Percentiles rank a stretch among this genome's conserved stretches.
Conservation (phyloP, 331 rosid species). For the Rhamnella rubrinervis region DNA sequence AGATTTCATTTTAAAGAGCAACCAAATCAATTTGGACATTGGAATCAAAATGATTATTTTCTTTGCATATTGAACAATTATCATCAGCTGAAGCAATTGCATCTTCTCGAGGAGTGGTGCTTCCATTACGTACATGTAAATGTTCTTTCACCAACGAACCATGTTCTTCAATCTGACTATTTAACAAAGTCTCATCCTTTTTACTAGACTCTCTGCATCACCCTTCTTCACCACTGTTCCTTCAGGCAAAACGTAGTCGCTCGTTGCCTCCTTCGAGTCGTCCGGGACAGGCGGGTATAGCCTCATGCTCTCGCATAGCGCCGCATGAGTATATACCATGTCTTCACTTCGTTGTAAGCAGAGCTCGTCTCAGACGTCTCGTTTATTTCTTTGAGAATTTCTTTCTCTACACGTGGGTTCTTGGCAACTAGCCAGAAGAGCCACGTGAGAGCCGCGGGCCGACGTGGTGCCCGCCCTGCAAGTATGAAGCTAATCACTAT, state of each 20-base stretch:
- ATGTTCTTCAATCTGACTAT: constrained; percentile 36
- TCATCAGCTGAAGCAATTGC: constrained; percentile 26
- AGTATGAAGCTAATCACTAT: constrained; percentile 65
- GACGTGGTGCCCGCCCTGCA: constrained; percentile 77
- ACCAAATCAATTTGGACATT: constrained; percentile 31
- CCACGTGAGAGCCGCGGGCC: constrained; percentile 71
- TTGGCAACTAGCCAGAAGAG: constrained; percentile 60
- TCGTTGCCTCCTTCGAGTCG: constrained; percentile 46
- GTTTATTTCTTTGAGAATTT: constrained; percentile 40
- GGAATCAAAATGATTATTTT: constrained; percentile 11
- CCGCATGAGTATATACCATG: constrained; percentile 74
- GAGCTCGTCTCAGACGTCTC: not conserved
- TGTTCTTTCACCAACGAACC: constrained; percentile 26
- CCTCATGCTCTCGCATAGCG: constrained; percentile 79
- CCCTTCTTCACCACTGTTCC: constrained; percentile 75
- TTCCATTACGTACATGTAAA: constrained; percentile 29
- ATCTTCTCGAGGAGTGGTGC: constrained; percentile 29
- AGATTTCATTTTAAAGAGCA: constrained; percentile 60
- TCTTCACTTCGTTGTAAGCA: constrained; percentile 51
- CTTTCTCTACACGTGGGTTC: constrained; percentile 41
- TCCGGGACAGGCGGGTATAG: constrained; percentile 68
- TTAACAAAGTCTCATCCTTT: constrained; percentile 31
- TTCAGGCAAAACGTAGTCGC: constrained; percentile 62
- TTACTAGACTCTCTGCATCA: constrained; percentile 34
- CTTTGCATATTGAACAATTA: constrained; percentile 29